Percentiles rank a stretch among this genome's conserved stretches.
These are phyloP conservation scores for Sodiomyces alkalinus DNA, from an alignment of 2,329 filamentous ascomycete genomes.

Conservation along the genomic window DNA sequence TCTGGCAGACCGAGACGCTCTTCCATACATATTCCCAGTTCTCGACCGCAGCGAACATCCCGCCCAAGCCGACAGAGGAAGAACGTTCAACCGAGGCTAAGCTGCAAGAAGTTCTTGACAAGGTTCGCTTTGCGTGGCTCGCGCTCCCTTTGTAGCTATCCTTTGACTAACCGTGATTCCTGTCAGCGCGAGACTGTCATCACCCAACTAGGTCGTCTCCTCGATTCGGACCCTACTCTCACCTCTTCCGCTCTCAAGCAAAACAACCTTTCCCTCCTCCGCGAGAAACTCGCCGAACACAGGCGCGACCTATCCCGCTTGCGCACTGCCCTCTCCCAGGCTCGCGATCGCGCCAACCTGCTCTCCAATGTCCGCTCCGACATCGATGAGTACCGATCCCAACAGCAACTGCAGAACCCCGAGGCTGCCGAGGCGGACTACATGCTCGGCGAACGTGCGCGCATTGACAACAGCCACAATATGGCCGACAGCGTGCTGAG, in stretches of 20 bases:
- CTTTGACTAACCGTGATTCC: conserved; percentile 2
- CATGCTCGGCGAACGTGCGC: conserved; percentile 79
- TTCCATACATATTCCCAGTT: conserved; percentile 88
- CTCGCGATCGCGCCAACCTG: conserved; percentile 77
- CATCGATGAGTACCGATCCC: conserved; percentile 68
- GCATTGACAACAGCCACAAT: conserved; percentile 78
- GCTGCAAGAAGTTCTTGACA: conserved; percentile 71
- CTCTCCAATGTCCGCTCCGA: conserved; percentile 83
- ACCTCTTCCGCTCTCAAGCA: conserved; percentile 91
- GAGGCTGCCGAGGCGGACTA: conserved; percentile 83
- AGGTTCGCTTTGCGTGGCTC: conserved; percentile 41
- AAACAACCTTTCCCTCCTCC: conserved; percentile 83
- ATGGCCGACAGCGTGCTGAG: conserved; percentile 82
- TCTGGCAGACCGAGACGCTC: conserved; percentile 59
- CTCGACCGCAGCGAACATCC: conserved; percentile 63
- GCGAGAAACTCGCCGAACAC: conserved; percentile 80
- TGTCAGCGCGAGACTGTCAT: conserved; percentile 66
- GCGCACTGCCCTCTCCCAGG: conserved; percentile 55
- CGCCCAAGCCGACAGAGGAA: conserved; percentile 71
- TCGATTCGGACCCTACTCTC: conserved; percentile 80
- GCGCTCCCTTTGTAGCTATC: no score
- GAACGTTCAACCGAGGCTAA: conserved; percentile 67
- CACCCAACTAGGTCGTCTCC: conserved; percentile 67
- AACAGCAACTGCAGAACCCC: conserved; percentile 45
- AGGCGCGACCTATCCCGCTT: conserved; percentile 67